Percentiles rank a stretch among this genome's conserved stretches.
phyloP scores from a whole-genome alignment of 192 early-diverging fungal species.

The Haplosporangium gracile region DNA sequence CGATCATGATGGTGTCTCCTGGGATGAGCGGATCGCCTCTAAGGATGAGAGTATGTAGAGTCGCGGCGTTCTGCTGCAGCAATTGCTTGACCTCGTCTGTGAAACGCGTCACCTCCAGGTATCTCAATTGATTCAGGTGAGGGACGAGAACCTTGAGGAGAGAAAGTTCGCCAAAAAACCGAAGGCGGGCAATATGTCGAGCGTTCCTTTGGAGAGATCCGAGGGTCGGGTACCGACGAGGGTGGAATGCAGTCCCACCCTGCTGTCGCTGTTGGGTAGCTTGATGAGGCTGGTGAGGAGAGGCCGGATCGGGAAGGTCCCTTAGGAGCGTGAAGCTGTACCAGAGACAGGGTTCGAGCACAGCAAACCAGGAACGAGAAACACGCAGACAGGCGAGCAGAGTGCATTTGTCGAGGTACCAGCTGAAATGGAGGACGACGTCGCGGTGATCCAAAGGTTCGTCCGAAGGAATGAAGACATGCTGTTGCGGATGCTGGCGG shows the following conservation, averaged over 20 bases:
- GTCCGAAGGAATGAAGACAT: not conserved
- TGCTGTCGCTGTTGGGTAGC: not conserved
- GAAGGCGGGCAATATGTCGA: constrained; percentile 5
- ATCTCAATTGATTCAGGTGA: constrained; percentile 9
- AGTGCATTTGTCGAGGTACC: not conserved
- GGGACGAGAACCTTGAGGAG: constrained; percentile 10
- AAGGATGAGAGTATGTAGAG: constrained; percentile 17
- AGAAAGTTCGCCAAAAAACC: constrained; percentile 20
- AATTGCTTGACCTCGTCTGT: constrained; percentile 17
- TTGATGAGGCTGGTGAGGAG: not conserved
- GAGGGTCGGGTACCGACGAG: not conserved
- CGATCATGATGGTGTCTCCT: constrained; percentile 14
- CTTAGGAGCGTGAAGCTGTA: constrained; percentile 20
- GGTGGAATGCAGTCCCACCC: too few relatives aligned
- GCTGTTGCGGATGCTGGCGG: not conserved
- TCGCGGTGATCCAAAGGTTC: not conserved
- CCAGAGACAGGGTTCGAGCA: constrained; percentile 18
- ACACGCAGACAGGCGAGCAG: constrained; percentile 11
- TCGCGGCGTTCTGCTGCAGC: constrained; percentile 14
- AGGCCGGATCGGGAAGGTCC: not conserved
- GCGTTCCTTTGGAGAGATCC: constrained; percentile 16
- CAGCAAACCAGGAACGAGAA: constrained; percentile 13
- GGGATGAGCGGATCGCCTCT: constrained; percentile 11
- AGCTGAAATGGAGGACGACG: not conserved
- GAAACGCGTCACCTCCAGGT: constrained; percentile 20